phyloP scores from a whole-genome alignment of 2,329 filamentous ascomycete genomes.

The Aureobasidium melanogenum region DNA sequence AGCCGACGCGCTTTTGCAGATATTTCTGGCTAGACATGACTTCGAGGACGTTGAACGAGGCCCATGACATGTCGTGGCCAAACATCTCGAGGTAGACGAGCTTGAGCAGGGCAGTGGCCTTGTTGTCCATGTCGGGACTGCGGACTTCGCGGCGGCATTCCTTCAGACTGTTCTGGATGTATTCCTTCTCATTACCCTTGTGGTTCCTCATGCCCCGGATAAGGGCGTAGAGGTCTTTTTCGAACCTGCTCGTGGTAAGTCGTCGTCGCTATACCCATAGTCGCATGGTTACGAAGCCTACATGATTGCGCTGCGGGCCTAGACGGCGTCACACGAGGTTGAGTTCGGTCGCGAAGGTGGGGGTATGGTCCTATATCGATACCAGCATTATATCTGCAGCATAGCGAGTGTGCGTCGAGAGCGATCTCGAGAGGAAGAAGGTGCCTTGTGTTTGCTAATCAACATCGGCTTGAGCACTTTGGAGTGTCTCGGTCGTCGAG shows the following conservation, averaged over 20 bases:
- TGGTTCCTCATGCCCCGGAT: constrained; percentile 92
- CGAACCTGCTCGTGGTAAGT: constrained; percentile 60
- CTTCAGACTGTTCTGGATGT: constrained; percentile 85
- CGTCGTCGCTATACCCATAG: not conserved
- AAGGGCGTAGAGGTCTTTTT: constrained; percentile 98
- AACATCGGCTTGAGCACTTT: not conserved
- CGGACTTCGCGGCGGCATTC: constrained; percentile 93
- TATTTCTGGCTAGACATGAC: constrained; percentile 97
- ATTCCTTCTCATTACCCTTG: constrained; percentile 90
- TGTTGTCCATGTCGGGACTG: constrained; percentile 92
- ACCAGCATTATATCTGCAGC: constrained; percentile 2
- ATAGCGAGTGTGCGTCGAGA: not conserved
- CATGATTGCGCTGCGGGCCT: constrained; percentile 7
- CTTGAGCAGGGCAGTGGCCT: constrained; percentile 91
- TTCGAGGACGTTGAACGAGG: constrained; percentile 94
- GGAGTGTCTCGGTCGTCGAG: not conserved
- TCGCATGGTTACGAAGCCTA: not conserved
- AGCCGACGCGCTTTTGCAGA: constrained; percentile 89
- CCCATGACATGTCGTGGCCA: constrained; percentile 99
- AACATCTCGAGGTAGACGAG: constrained; percentile 98
- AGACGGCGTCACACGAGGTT: not conserved
- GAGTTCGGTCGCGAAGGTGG: not conserved
- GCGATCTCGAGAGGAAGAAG: not conserved
- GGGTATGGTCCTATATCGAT: not conserved
- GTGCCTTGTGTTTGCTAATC: not conserved